phyloP scores from a whole-genome alignment of 352 stramenopile species.

The Pythium vanterpoolii region DNA sequence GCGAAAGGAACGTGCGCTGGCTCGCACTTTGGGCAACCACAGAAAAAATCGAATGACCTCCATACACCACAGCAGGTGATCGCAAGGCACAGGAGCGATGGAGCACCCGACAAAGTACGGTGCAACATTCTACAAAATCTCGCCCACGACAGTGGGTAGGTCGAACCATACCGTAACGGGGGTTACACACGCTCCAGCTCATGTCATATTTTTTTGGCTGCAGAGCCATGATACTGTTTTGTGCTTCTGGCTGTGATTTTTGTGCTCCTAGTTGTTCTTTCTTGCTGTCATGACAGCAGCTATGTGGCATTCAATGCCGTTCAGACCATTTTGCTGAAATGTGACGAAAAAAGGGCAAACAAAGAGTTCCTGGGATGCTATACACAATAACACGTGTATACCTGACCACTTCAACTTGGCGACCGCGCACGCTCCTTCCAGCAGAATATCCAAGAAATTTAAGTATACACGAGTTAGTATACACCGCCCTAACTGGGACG shows the following conservation, averaged over 20 bases:
- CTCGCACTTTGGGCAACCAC: slow-evolving; percentile 9
- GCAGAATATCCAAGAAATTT: neutral
- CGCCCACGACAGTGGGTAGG: neutral
- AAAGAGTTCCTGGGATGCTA: neutral
- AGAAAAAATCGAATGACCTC: slow-evolving; percentile 30
- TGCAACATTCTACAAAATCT: slow-evolving; percentile 16
- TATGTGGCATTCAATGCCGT: too few species aligned
- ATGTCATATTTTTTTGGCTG: neutral
- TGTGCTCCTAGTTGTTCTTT: neutral
- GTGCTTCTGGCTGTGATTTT: neutral
- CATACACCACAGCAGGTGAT: neutral
- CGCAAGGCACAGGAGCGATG: neutral
- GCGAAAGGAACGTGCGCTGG: neutral
- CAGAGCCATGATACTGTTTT: too few species aligned
- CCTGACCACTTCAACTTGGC: neutral
- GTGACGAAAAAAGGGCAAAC: too few species aligned
- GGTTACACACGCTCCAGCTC: neutral
- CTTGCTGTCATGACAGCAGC: neutral
- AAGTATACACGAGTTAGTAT: neutral
- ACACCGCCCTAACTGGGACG: too few species aligned
- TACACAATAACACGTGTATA: neutral
- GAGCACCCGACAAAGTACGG: too few species aligned
- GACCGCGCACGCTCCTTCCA: neutral
- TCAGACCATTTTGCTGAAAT: too few species aligned
- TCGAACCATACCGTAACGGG: too few species aligned